phyloP scores from a whole-genome alignment of 2,329 filamentous ascomycete genomes.

The Xylaria sp. region DNA sequence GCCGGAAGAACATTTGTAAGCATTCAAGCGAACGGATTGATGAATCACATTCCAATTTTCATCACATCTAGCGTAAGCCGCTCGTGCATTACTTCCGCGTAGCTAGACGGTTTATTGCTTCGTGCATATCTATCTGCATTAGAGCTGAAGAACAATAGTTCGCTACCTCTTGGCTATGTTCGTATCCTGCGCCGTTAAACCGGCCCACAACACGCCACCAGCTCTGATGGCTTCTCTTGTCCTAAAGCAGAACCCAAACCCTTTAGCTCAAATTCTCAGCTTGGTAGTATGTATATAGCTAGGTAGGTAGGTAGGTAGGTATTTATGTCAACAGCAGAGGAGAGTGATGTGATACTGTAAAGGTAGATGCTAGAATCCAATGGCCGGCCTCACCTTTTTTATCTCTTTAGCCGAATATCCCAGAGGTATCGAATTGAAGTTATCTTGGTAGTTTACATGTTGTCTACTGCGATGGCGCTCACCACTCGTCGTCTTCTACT shows the following conservation, averaged over 20 bases:
- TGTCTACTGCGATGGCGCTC: not conserved
- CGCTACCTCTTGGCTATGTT: not conserved
- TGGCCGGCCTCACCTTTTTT: not conserved
- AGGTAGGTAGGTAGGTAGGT: not conserved
- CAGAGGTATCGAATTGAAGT: not conserved
- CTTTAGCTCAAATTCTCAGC: too few species aligned
- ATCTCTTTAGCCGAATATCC: not conserved
- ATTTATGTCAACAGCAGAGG: not conserved
- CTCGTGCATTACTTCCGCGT: not conserved
- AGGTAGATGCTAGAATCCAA: not conserved
- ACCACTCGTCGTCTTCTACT: slow-evolving; percentile 15
- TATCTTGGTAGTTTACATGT: not conserved
- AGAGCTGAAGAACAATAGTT: slow-evolving; percentile 27
- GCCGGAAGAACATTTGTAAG: slow-evolving; percentile 19
- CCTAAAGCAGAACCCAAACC: not conserved
- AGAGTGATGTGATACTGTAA: not conserved
- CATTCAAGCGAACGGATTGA: not conserved
- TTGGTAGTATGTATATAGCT: not conserved
- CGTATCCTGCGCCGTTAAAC: slow-evolving; percentile 8
- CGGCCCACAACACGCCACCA: slow-evolving; percentile 15
- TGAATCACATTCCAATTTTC: not conserved
- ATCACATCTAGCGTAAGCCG: not conserved
- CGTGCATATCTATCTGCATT: slow-evolving; percentile 8
- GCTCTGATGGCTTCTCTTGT: slow-evolving; percentile 9
- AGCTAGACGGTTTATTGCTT: not conserved